phyloP scores from a whole-genome alignment of 208 protist genomes.

The Trypanosoma lewisi region DNA sequence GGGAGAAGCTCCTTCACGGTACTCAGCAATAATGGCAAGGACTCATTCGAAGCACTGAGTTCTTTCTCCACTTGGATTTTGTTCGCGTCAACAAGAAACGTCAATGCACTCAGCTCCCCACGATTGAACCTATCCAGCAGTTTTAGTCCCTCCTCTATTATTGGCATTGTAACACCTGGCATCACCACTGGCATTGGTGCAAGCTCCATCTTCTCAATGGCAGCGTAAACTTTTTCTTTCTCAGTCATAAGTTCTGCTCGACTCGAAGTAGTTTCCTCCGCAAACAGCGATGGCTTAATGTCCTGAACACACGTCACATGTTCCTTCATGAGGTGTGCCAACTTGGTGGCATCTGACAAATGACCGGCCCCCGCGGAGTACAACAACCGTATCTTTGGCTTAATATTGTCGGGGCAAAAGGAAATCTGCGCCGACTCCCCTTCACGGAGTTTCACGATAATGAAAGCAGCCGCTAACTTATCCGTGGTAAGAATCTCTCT shows the following conservation, averaged over 20 bases:
- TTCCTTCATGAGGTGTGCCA: constrained; percentile 7
- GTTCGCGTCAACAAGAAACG: constrained; percentile 44
- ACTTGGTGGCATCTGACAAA: constrained; percentile 28
- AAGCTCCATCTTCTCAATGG: constrained; percentile 61
- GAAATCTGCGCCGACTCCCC: constrained; percentile 39
- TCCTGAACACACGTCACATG: constrained; percentile 36
- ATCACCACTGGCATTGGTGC: constrained; percentile 54
- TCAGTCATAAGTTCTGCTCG: constrained; percentile 73
- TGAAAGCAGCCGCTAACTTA: constrained; percentile 34
- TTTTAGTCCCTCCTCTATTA: constrained; percentile 34
- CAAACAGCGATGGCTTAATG: constrained; percentile 44
- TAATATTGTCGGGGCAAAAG: constrained; percentile 48
- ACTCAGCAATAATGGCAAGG: constrained; percentile 6
- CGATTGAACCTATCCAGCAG: constrained; percentile 33
- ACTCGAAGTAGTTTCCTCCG: constrained; percentile 27
- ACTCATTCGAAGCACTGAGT: constrained; percentile 2
- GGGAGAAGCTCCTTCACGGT: constrained; percentile 27
- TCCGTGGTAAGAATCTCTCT: constrained; percentile 28
- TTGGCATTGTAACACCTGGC: constrained; percentile 53
- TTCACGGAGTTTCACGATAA: constrained; percentile 38
- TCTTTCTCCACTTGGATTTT: constrained; percentile 24
- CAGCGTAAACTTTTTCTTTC: constrained; percentile 44
- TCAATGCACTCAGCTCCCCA: constrained; percentile 34
- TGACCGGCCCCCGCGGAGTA: constrained; percentile 49
- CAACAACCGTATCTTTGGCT: constrained; percentile 60